Evolutionary conservation across 257 asterid genomes (phyloP), one percentile per base, ranked within the genome.

Genomic region (Ballota nigra): DNA sequence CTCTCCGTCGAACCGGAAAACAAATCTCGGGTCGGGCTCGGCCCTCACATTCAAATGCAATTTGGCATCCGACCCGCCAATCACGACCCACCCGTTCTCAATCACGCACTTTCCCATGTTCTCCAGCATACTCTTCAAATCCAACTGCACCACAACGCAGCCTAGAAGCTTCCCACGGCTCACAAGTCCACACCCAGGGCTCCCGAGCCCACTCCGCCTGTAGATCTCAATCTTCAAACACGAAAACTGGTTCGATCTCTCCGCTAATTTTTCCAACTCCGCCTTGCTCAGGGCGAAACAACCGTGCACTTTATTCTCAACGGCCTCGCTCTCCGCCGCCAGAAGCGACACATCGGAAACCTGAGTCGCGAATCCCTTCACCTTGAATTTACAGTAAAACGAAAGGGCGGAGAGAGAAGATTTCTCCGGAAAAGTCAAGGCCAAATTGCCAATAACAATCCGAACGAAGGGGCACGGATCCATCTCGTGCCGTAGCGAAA

Each of bases 391-490:
- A 49, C 94, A 85, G 79, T 80, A 83, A 26, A 66, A 89, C 22
- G 83, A 69, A 22, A 22, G 20, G 3, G 75, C n/a, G 0, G 75
- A 72, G 23, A 38, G 75, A 18, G 38, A 73, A 0, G 81, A 47
- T 23, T 60, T 68, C 3, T 69, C 77, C 3, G 82, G 78, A 2
- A 83, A 76, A 59, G 23, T 83, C 70, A 92, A 34, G 0, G 91
- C 94, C 38, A 92, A 75, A 57, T 87, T 85, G 13, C 84, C 90
- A 5, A 90, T 71, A 1, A 84, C 86, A 63, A 92, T 84, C 29
- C 99, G 94, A 24, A 89, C 85, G 58, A 87, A 95, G 60, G 97
- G 94, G 72, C 99, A 92, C 0, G 99, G 99, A 88, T 95, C 98
- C 99, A 95, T 95, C 16, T 70, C 75, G 56, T 47, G 55, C 12